These are phyloP conservation scores for Xylariaceae sp. DNA, from an alignment of 2,329 filamentous ascomycete species.

Conservation along the genomic window DNA sequence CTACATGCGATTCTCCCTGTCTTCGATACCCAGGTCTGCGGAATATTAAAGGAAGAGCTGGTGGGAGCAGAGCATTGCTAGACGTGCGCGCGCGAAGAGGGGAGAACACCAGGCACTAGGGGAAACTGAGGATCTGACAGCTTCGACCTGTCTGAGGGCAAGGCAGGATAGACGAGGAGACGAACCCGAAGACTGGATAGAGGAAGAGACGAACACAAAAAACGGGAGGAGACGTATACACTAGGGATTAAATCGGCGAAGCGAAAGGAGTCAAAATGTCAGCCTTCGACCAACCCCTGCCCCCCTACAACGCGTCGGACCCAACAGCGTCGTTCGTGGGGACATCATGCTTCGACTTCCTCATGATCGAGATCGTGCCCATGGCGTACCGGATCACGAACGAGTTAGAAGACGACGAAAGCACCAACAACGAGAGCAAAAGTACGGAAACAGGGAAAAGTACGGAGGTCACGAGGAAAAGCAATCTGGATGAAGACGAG, in stretches of 20 bases:
- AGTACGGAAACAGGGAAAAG: neutral
- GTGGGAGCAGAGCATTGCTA: neutral
- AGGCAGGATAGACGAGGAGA: too few species aligned
- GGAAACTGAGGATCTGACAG: too few species aligned
- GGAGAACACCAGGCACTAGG: neutral
- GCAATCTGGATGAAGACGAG: conserved; percentile 67
- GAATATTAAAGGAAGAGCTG: too few species aligned
- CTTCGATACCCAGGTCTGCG: too few species aligned
- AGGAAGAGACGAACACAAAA: too few species aligned
- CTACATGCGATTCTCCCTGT: too few species aligned
- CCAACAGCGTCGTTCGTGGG: conserved; percentile 71
- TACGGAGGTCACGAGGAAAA: conserved; percentile 19
- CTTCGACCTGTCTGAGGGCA: too few species aligned
- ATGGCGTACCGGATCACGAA: conserved; percentile 82
- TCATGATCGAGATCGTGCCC: conserved; percentile 94
- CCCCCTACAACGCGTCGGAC: conserved; percentile 66
- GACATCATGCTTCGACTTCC: conserved; percentile 83
- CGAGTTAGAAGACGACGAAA: conserved; percentile 52
- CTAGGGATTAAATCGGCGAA: too few species aligned
- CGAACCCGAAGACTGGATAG: too few species aligned
- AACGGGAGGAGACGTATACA: too few species aligned
- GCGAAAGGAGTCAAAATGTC: conserved; percentile 12
- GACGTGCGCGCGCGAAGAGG: neutral
- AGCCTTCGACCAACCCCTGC: conserved; percentile 68
- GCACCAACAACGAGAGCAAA: conserved; percentile 11